A percentile compares a stretch with the other conserved stretches of the same genome.
These are phyloP conservation scores for Filobasidium uniguttulatum DNA, from an alignment of 1,284 basidiomycete species.

Conservation along the genomic window DNA sequence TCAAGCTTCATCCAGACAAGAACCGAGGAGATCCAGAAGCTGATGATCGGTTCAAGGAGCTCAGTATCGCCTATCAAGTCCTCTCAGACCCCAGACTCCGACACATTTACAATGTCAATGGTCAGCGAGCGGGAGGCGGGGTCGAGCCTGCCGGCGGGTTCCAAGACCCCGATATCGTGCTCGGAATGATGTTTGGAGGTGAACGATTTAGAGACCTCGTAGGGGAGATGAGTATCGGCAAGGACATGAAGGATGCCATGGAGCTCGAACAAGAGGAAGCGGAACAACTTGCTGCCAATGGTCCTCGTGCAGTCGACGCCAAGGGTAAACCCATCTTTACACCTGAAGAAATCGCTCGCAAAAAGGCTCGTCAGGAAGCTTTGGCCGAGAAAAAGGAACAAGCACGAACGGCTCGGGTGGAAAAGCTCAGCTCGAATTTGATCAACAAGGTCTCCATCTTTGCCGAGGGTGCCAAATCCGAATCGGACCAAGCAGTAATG, in stretches of 20 bases:
- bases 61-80: constrained; percentile 42
- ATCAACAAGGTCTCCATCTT: constrained; percentile 81
- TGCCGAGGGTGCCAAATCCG: constrained; percentile 68
- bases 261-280: constrained; percentile 79
- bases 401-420: constrained; percentile 61
- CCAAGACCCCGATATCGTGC: constrained; percentile 69
- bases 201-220: constrained; percentile 41
- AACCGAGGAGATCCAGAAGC: background rate
- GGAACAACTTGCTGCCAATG: constrained; percentile 32
- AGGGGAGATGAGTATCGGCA: constrained; percentile 41
- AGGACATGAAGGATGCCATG: constrained; percentile 94
- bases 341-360: constrained; percentile 68
- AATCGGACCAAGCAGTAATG: constrained; percentile 50
- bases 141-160: constrained; percentile 32
- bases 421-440: constrained; percentile 69
- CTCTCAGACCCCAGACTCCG: constrained; percentile 73
- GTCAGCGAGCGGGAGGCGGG: constrained; percentile 37
- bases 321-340: constrained; percentile 42
- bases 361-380: constrained; percentile 55
- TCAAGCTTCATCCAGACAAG: constrained; percentile 54
- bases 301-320: constrained; percentile 1
- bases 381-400: constrained; percentile 67
- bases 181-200: constrained; percentile 73
- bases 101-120: constrained; percentile 81
- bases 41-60: constrained; percentile 20